Conservation (phyloP, 2,329 filamentous ascomycete species). For the Pestalotiopsis sp. region DNA sequence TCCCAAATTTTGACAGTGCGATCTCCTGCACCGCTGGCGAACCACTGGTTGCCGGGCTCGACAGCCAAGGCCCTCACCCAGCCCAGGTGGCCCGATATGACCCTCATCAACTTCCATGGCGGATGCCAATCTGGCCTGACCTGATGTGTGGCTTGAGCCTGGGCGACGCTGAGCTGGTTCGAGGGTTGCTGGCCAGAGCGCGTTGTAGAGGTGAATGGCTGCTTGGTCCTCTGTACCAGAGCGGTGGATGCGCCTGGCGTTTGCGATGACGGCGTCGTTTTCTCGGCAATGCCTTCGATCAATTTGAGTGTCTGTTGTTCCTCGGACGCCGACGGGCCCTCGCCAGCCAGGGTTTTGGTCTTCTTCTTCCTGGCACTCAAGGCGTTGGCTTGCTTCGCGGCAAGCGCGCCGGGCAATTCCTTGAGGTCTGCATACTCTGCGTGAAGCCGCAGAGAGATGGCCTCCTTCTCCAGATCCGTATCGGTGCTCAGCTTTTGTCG, state of each 20-base stretch:
- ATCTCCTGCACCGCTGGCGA: conserved; percentile 92
- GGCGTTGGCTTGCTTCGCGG: conserved; percentile 37
- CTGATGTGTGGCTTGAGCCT: conserved; percentile 38
- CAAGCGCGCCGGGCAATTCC: conserved; percentile 28
- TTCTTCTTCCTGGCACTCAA: conserved; percentile 26
- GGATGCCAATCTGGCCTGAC: conserved; percentile 92
- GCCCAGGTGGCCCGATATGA: conserved; percentile 93
- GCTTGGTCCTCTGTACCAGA: conserved; percentile 34
- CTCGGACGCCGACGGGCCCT: conserved; percentile 27
- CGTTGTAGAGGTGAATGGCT: conserved; percentile 21
- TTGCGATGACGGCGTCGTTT: conserved; percentile 20
- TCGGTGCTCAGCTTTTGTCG: conserved; percentile 25
- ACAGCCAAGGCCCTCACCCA: conserved; percentile 91
- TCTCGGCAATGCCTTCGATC: conserved; percentile 60
- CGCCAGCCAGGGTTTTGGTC: conserved; percentile 23
- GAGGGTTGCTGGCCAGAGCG: conserved; percentile 19
- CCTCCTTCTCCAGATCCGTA: conserved; percentile 27
- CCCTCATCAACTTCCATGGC: conserved; percentile 97
- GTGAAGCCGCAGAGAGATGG: conserved; percentile 30
- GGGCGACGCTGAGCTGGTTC: conserved; percentile 27
- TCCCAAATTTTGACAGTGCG: conserved; percentile 99
- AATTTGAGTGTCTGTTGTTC: conserved; percentile 60
- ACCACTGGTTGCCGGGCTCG: conserved; percentile 97
- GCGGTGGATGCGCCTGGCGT: conserved; percentile 32
- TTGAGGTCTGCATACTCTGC: conserved; percentile 31